phyloP scores from a whole-genome alignment of 2,329 filamentous ascomycete species.

The Aspergillus pseudonomiae region DNA sequence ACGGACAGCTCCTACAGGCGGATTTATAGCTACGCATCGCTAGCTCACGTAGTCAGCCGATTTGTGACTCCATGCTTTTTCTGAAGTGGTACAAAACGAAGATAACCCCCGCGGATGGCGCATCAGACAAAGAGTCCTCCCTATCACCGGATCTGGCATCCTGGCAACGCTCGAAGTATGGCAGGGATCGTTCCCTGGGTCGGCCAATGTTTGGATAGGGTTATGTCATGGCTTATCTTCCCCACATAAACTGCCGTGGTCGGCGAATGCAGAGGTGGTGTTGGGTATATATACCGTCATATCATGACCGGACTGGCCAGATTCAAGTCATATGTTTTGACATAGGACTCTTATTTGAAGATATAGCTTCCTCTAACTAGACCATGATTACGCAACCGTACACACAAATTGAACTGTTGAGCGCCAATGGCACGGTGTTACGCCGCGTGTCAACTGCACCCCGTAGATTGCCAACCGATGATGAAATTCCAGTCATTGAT shows the following conservation, averaged over 20 bases:
- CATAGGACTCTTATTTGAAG: not conserved
- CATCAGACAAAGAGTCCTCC: not conserved
- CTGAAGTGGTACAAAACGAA: not conserved
- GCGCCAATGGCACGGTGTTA: slow-evolving; percentile 49
- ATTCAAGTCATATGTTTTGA: not conserved
- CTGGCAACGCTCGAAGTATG: not conserved
- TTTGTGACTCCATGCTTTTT: not conserved
- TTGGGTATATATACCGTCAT: not conserved
- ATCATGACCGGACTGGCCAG: not conserved
- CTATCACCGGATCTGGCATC: not conserved
- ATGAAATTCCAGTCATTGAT: slow-evolving; percentile 60
- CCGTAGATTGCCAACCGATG: slow-evolving; percentile 43
- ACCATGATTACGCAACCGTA: slow-evolving; percentile 10
- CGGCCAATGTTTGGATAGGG: not conserved
- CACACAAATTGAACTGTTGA: slow-evolving; percentile 50
- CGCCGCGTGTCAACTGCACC: slow-evolving; percentile 47
- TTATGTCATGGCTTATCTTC: not conserved
- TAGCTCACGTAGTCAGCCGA: not conserved
- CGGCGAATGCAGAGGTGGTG: not conserved
- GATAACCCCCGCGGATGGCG: not conserved
- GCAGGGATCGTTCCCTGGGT: not conserved
- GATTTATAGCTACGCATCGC: not conserved
- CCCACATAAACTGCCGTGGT: not conserved
- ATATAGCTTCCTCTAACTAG: not conserved
- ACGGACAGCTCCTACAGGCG: not conserved